Conservation (phyloP, 2,329 filamentous ascomycete species). For the Delphinella strobiligena region DNA sequence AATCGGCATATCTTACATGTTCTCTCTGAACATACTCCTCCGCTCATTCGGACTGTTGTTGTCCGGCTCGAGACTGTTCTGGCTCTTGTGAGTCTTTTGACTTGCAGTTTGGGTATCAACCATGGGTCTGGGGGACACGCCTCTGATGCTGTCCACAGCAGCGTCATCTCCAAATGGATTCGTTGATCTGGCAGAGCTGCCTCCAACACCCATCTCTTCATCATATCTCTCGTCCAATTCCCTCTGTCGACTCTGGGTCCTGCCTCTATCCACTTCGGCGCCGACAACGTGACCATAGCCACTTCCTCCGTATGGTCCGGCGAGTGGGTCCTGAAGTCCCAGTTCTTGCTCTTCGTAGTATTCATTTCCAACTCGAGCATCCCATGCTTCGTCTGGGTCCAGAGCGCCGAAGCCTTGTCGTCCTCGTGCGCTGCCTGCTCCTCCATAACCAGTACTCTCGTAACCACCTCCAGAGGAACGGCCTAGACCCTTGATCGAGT, state of each 20-base stretch:
- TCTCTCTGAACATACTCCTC: slow-evolving; percentile 58
- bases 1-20: slow-evolving; percentile 50
- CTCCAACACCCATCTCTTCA: slow-evolving; percentile 26
- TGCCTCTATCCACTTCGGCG: slow-evolving; percentile 26
- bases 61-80: slow-evolving; percentile 19
- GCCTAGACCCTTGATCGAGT: slow-evolving; percentile 52
- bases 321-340: slow-evolving; percentile 37
- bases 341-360: slow-evolving; percentile 73
- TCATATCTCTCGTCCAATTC: slow-evolving; percentile 34
- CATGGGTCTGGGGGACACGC: slow-evolving; percentile 63
- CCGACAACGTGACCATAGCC: slow-evolving; percentile 20
- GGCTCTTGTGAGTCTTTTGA: slow-evolving; percentile 28
- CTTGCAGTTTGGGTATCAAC: slow-evolving; percentile 41
- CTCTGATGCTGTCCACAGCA: slow-evolving; percentile 52
- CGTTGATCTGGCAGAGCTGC: slow-evolving; percentile 11
- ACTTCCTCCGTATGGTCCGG: slow-evolving; percentile 26
- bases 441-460: slow-evolving; percentile 24
- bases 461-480: slow-evolving; percentile 45
- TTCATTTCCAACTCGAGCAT: slow-evolving; percentile 64
- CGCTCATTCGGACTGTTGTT: slow-evolving; percentile 51
- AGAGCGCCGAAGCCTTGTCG: slow-evolving; percentile 53
- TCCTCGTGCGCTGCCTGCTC: slow-evolving; percentile 10
- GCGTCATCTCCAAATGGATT: slow-evolving; percentile 62
- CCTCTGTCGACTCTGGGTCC: slow-evolving; percentile 37
- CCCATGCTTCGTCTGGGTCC: slow-evolving; percentile 80